These are phyloP conservation scores for Suillus americanus DNA, from an alignment of 768 basidiomycete species.

Conservation along the genomic window DNA sequence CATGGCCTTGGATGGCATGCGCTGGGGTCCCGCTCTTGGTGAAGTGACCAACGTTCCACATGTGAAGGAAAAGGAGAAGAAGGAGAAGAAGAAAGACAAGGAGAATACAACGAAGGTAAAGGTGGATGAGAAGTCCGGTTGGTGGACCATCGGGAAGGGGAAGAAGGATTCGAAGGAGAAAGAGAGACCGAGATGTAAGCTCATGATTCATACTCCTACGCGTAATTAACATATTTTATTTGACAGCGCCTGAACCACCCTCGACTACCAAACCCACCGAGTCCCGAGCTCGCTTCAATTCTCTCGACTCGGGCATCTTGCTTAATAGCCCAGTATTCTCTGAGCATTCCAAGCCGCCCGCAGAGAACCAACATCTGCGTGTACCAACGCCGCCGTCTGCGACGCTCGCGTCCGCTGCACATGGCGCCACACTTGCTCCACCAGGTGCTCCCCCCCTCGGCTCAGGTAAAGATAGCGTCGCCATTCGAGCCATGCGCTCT, in stretches of 20 bases:
- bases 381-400: conserved; percentile 25
- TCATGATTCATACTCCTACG: not conserved
- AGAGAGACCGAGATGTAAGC: conserved; percentile 36
- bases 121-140: conserved; percentile 56
- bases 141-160: conserved; percentile 82
- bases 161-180: conserved; percentile 73
- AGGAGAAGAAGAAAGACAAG: conserved; percentile 39
- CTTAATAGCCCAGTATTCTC: conserved; percentile 25
- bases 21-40: conserved; percentile 49
- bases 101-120: conserved; percentile 37
- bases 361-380: conserved; percentile 10
- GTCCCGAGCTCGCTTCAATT: conserved; percentile 59
- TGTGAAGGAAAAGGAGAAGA: conserved; percentile 26
- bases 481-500: conserved; percentile 74
- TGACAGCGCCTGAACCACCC: conserved; percentile 48
- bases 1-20: conserved; percentile 54
- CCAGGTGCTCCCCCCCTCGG: conserved; percentile 28
- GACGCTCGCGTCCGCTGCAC: conserved; percentile 32
- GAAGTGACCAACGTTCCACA: conserved; percentile 61
- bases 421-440: conserved; percentile 36
- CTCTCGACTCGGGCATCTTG: conserved; percentile 48
- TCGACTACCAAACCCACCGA: conserved; percentile 19
- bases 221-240: conserved; percentile 7
- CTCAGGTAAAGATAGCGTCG: conserved; percentile 58
- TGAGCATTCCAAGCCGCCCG: conserved; percentile 16